Percentiles rank a stretch among this genome's conserved stretches.
These are phyloP conservation scores for Detonula confervacea DNA, from an alignment of 352 stramenopile species.

Conservation along the genomic window DNA sequence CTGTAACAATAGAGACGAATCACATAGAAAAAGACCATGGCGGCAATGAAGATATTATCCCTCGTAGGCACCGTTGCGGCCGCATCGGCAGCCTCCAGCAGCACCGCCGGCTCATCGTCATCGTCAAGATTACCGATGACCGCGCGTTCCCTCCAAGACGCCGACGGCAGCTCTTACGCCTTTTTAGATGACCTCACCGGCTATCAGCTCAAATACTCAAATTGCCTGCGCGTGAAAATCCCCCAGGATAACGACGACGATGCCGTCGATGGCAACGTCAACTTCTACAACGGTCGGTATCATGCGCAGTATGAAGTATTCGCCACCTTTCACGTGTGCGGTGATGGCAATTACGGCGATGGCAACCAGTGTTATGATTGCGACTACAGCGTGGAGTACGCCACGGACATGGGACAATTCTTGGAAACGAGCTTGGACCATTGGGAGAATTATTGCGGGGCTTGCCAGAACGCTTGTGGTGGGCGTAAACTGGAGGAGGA, in stretches of 20 bases:
- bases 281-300: conserved; percentile 68
- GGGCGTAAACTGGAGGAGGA: conserved; percentile 17
- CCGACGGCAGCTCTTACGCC: conserved; percentile 9
- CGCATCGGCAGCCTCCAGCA: background rate
- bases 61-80: background rate
- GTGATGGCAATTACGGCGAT: conserved; percentile 7
- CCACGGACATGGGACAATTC: conserved; percentile 40
- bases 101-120: background rate
- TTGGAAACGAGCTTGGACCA: conserved; percentile 37
- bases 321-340: conserved; percentile 61
- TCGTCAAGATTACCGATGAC: background rate
- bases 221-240: conserved; percentile 60
- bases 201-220: conserved; percentile 49
- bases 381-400: conserved; percentile 55
- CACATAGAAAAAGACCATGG: too few relatives aligned
- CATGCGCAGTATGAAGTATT: conserved; percentile 52
- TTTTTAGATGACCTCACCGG: conserved; percentile 48
- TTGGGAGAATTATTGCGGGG: conserved; percentile 46
- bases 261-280: conserved; percentile 50
- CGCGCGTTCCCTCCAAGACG: conserved; percentile 17
- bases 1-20: too few relatives aligned
- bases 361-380: conserved; percentile 30
- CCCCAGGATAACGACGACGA: conserved; percentile 58
- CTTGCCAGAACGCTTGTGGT: conserved; percentile 33
- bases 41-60: conserved; percentile 10